Evolutionary conservation across 495 filamentous ascomycete species (phyloP).

Genomic region (Xylaria grammica): DNA sequence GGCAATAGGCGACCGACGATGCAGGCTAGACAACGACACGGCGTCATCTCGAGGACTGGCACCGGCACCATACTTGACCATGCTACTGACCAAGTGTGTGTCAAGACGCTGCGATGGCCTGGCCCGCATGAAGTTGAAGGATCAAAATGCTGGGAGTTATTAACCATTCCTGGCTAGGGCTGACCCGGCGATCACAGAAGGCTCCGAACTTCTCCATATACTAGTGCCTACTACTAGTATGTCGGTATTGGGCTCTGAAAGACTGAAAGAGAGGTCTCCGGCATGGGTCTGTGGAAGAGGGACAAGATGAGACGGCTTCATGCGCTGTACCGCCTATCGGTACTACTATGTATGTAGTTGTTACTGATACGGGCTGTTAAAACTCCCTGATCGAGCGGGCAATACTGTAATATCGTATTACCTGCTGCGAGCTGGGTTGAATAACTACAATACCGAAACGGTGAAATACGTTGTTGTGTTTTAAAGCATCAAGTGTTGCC

Average conservation of each 20-base stretch:
- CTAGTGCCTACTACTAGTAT: not conserved
- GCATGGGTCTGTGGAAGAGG: not conserved
- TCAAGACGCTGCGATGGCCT: not conserved
- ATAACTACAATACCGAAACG: no score
- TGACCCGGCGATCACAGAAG: constrained; percentile 3
- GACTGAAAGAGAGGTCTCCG: not conserved
- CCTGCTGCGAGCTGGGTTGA: no score
- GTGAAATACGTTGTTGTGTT: no score
- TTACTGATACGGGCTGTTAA: not conserved
- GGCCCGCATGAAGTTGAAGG: constrained; percentile 20
- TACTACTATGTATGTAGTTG: not conserved
- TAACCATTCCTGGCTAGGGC: constrained; percentile 23
- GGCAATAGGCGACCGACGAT: no score
- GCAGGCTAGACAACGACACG: no score
- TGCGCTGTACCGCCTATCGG: not conserved
- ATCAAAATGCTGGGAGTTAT: constrained; percentile 27
- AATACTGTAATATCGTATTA: not conserved
- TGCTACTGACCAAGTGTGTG: not conserved
- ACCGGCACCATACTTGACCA: no score
- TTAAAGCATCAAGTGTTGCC: no score
- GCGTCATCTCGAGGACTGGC: no score
- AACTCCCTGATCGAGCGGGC: not conserved
- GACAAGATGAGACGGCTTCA: not conserved
- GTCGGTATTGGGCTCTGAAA: not conserved
- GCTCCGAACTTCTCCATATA: not conserved